phyloP scores from a whole-genome alignment of 2,329 filamentous ascomycete species.

The Nigrospora sphaerica region DNA sequence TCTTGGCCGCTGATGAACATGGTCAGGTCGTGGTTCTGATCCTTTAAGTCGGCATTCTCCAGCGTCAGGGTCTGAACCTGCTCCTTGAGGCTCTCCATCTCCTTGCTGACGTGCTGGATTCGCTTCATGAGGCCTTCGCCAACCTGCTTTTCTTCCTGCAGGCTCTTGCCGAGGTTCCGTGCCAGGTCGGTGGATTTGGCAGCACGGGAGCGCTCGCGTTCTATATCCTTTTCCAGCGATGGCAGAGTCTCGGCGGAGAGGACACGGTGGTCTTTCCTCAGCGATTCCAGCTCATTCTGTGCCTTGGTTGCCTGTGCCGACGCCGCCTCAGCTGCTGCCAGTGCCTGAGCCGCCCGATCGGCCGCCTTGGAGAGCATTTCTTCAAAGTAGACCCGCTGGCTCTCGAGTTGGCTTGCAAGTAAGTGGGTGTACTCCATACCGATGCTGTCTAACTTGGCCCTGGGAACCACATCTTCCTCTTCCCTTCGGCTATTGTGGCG shows the following conservation, averaged over 20 bases:
- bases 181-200: constrained; percentile 70
- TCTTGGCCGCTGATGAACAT: constrained; percentile 84
- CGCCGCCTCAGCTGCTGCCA: constrained; percentile 58
- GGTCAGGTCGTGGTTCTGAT: constrained; percentile 79
- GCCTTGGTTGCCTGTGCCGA: constrained; percentile 40
- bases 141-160: constrained; percentile 82
- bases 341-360: constrained; percentile 77
- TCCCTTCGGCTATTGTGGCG: constrained; percentile 23
- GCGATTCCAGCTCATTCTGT: constrained; percentile 37
- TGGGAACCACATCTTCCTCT: constrained; percentile 62
- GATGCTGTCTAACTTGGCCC: constrained; percentile 66
- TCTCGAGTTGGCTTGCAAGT: constrained; percentile 86
- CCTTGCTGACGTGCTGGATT: constrained; percentile 67
- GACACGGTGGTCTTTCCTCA: constrained; percentile 47
- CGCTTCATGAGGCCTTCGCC: constrained; percentile 73
- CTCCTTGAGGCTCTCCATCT: constrained; percentile 49
- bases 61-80: constrained; percentile 49
- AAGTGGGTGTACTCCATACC: constrained; percentile 92
- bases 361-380: constrained; percentile 83
- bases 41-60: constrained; percentile 68
- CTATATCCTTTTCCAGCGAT: constrained; percentile 64
- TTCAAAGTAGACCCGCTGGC: constrained; percentile 88
- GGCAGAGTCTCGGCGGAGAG: constrained; percentile 53
- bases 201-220: constrained; percentile 60
- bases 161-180: constrained; percentile 64